phyloP scores from a whole-genome alignment of 257 asterid genomes.

The Scutellaria baicalensis region DNA sequence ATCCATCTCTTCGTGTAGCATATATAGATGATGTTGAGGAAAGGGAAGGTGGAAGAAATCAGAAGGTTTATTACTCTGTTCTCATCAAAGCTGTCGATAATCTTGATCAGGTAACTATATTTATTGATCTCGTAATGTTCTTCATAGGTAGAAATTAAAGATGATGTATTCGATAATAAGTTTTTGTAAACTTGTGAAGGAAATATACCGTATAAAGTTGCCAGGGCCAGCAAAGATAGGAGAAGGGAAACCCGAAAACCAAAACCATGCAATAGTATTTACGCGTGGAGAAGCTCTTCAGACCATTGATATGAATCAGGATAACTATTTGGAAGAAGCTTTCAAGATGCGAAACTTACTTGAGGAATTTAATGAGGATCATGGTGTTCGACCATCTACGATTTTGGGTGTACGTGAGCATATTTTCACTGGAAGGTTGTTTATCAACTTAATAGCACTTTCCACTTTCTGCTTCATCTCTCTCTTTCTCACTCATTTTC shows the following conservation, averaged over 20 bases:
- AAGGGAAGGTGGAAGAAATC: conserved; percentile 71
- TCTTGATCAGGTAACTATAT: conserved; percentile 81
- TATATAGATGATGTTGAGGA: conserved; percentile 96
- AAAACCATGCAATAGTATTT: conserved; percentile 91
- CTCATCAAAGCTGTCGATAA: conserved; percentile 93
- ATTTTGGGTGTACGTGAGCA: conserved; percentile 97
- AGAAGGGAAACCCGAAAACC: conserved; percentile 99
- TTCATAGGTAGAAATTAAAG: too few species aligned
- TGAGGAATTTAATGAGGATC: conserved; percentile 93
- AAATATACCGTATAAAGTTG: conserved; percentile 92
- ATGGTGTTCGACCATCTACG: conserved; percentile 94
- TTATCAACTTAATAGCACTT: neutral
- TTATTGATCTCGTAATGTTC: too few species aligned
- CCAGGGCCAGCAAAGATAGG: conserved; percentile 96
- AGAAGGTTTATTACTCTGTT: conserved; percentile 85
- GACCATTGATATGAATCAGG: conserved; percentile 99
- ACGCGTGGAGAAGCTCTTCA: conserved; percentile 98
- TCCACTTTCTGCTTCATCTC: neutral
- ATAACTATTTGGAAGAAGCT: conserved; percentile 96
- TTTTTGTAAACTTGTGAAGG: too few species aligned
- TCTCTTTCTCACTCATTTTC: conserved; percentile 19
- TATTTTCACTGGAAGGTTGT: conserved; percentile 91
- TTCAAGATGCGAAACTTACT: conserved; percentile 96
- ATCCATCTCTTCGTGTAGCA: conserved; percentile 98
- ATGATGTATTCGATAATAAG: too few species aligned